Base-by-base conservation (phyloP, 768 basidiomycete genomes). In the Tubosaeta sp. region DNA sequence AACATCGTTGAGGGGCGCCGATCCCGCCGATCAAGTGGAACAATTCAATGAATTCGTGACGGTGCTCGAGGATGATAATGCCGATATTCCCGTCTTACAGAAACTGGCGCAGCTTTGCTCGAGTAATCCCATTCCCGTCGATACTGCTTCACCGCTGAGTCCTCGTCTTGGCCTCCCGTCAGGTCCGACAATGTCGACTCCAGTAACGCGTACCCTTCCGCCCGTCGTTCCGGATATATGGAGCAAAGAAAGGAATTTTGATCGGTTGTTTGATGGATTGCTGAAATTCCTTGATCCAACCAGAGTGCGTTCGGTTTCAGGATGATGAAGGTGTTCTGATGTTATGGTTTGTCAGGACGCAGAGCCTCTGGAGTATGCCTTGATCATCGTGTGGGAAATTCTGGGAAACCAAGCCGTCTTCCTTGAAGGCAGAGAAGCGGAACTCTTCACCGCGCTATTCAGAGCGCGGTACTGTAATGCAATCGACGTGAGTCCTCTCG, bases 361-460 rank as follows among this genome's bases (percentile, higher is more conserved):
- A 43, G 81, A 85, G 57, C 73, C 79, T 49, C 72, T 93, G 26
- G 85, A 88, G 64, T 89, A 91, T 60, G 91, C 83, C 26, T 70
- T 95, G 57, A 86, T 93, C 52, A 74, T 89, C 31, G 63, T 92
- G 11, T 94, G 88, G 87, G 91, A 94, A 67, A 75, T 92, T 63
- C 71, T 95, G 6, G 86, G 86, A 62, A 79, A 85, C 58, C 89
- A 92, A 64, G 75, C 81, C 22, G 67, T 76, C 29, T 78, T 84
- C 56, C 72, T 95, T 12, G 91, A 94, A 65, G 88, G 89, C 42
- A 81, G 80, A 54, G 92, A 95, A 72, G 78, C 81, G 10, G 86
- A 87, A 50, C 68, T 95, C 33, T 88, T 92, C 65, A 76, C 82
- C 27, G 72, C 81, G 46, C 74, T 95, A 41, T 74, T 95, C 59